Evolutionary conservation across 1,139 yeast genomes (phyloP).

Genomic region (Hansenula anomala): DNA sequence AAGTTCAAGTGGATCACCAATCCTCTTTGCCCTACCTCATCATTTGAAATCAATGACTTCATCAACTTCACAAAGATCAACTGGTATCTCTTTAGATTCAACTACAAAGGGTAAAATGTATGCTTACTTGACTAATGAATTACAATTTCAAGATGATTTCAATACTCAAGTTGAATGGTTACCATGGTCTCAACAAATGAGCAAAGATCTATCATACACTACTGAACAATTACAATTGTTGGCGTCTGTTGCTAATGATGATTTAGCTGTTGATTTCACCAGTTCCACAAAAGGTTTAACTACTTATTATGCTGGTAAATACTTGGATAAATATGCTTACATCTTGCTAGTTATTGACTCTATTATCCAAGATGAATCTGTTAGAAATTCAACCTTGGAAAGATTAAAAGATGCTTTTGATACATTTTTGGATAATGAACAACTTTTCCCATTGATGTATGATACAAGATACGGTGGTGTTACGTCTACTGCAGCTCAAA

Average conservation of each 20-base stretch:
- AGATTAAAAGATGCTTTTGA: conserved; percentile 50
- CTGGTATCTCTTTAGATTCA: conserved; percentile 49
- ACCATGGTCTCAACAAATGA: conserved; percentile 46
- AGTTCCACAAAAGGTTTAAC: conserved; percentile 43
- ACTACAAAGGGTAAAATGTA: conserved; percentile 66
- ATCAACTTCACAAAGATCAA: conserved; percentile 31
- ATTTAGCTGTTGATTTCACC: conserved; percentile 52
- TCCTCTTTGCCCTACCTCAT: conserved; percentile 71
- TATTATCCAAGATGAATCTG: conserved; percentile 48
- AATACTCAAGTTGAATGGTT: conserved; percentile 48
- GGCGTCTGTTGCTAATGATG: conserved; percentile 52
- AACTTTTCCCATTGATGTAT: conserved; percentile 57
- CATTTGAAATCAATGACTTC: conserved; percentile 50
- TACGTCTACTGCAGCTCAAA: conserved; percentile 57
- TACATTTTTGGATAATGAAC: conserved; percentile 44
- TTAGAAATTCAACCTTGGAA: conserved; percentile 42
- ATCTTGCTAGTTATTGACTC: conserved; percentile 60
- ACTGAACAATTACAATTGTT: conserved; percentile 45
- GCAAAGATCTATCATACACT: conserved; percentile 38
- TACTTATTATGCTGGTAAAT: conserved; percentile 66
- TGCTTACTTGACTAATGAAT: conserved; percentile 48
- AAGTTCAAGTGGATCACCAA: conserved; percentile 45
- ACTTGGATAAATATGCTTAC: conserved; percentile 72
- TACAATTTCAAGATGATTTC: conserved; percentile 43
- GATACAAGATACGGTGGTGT: conserved; percentile 67